Evolutionary conservation across 441 rosid species (phyloP).

Genomic region (Sinapis alba): DNA sequence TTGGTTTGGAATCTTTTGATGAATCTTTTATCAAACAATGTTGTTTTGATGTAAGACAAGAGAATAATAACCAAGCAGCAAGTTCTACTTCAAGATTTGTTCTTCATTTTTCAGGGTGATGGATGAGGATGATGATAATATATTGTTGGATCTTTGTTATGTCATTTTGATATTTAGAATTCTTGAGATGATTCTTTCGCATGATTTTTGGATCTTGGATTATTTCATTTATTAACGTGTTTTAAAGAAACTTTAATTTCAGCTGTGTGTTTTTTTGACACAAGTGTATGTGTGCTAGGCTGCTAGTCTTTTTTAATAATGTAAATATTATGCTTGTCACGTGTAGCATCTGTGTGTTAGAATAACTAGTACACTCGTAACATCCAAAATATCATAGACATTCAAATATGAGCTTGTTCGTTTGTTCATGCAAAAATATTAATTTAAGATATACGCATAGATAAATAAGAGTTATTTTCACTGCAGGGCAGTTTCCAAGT

Average conservation of each 20-base stretch:
- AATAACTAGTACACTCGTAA: background rate
- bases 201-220: conserved; percentile 47
- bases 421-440: background rate
- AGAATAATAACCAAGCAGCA: background rate
- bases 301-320: background rate
- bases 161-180: conserved; percentile 13
- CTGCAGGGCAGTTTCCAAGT: too few species aligned
- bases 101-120: background rate
- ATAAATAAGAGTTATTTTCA: too few species aligned
- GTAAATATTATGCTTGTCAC: conserved; percentile 8
- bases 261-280: conserved; percentile 13
- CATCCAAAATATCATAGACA: background rate
- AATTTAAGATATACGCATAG: too few species aligned
- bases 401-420: background rate
- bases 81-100: conserved; percentile 14
- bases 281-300: conserved; percentile 22
- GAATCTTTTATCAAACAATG: conserved; percentile 20
- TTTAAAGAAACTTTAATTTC: conserved; percentile 20
- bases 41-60: conserved; percentile 25
- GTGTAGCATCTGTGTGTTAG: background rate
- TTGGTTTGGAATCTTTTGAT: conserved; percentile 19
- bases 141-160: conserved; percentile 28
- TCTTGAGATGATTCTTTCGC: conserved; percentile 36
- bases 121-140: background rate
- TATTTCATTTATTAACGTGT: conserved; percentile 38